These are phyloP conservation scores for Vachellia collinsii DNA, from an alignment of 306 rosid species.

Conservation along the genomic window DNA sequence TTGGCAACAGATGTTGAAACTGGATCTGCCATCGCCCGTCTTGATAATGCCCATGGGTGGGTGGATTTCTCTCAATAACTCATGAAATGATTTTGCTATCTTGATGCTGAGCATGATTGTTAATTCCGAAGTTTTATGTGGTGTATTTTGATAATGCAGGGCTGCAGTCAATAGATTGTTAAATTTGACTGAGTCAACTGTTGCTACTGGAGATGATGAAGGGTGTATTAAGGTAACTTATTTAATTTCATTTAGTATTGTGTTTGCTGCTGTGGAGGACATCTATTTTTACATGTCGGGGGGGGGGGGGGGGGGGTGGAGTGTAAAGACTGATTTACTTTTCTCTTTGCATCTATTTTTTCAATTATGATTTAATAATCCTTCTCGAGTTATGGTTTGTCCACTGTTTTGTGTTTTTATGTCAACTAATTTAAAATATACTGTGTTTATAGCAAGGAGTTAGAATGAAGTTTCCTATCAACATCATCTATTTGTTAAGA, in stretches of 20 bases:
- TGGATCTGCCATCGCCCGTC: constrained; percentile 73
- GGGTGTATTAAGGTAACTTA: constrained; percentile 77
- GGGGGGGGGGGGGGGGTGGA: too few relatives aligned
- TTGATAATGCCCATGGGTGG: constrained; percentile 79
- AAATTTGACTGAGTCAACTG: constrained; percentile 68
- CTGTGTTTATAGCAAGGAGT: constrained; percentile 2
- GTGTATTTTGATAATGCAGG: constrained; percentile 44
- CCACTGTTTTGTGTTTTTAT: neutral
- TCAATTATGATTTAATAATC: neutral
- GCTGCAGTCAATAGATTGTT: constrained; percentile 75
- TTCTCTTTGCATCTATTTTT: constrained; percentile 5
- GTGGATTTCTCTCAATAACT: constrained; percentile 24
- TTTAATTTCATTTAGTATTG: constrained; percentile 28
- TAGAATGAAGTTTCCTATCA: neutral
- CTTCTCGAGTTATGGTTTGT: neutral
- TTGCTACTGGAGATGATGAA: constrained; percentile 89
- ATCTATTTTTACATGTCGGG: neutral
- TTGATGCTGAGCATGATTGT: neutral
- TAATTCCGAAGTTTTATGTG: constrained; percentile 12
- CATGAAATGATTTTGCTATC: constrained; percentile 19
- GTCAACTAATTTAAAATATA: constrained; percentile 1
- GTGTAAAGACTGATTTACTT: constrained; percentile 1
- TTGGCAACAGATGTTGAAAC: constrained; percentile 88
- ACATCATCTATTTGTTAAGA: neutral
- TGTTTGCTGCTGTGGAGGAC: constrained; percentile 12